Base-by-base conservation (phyloP, 2,329 filamentous ascomycete genomes). In the Claviceps cyperi region DNA sequence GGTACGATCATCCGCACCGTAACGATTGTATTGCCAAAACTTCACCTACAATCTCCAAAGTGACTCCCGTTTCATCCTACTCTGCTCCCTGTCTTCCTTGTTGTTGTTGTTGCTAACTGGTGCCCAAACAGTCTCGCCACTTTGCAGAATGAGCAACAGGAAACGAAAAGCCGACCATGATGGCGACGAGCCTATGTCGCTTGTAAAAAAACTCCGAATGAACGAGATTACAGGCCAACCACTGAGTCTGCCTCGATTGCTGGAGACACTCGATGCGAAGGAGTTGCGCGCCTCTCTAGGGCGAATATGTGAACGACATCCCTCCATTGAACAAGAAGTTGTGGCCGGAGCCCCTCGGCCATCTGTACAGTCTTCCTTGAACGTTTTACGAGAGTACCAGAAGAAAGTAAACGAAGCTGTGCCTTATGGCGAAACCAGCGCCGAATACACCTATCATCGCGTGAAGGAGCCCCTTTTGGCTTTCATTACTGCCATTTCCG, bases 381-480 rank as follows among this genome's bases (percentile, higher is more conserved):
- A 83, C 43, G 86, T 97, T 8, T 72, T 98, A 50, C 74, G 77
- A 56, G 84, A 84, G 54, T 98, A 98, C 65, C 84, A 94, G 63
- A 75, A 81, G 11, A 78, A 78, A 51, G 75, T 98, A 53, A 84
- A 82, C 61, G 78, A 79, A 21, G 82, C 91, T 1, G 88, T 94
- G 58, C 92, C 92, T 0, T 87, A 94, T 59, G 87, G 88, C 61
- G 83, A 89, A 57, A 78, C 84, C 13, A 86, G 81, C 52, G 88
- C 89, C 41, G 91, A 97, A 65, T 97, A 97, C 68, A 84, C 88
- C 47, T 98, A 96, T 66, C 94, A 96, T 64, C 81, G 92, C 58
- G 86, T 97, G 50, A 87, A 84, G 58, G 84, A 90, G 56, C 80
- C 84, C 38, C 75, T 97, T 17, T 71, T 81, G 24, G 82, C 87